Percentiles rank a stretch among this genome's conserved stretches.
Conservation (phyloP, 2,329 filamentous ascomycete species). For the Pseudogymnoascus sp. region DNA sequence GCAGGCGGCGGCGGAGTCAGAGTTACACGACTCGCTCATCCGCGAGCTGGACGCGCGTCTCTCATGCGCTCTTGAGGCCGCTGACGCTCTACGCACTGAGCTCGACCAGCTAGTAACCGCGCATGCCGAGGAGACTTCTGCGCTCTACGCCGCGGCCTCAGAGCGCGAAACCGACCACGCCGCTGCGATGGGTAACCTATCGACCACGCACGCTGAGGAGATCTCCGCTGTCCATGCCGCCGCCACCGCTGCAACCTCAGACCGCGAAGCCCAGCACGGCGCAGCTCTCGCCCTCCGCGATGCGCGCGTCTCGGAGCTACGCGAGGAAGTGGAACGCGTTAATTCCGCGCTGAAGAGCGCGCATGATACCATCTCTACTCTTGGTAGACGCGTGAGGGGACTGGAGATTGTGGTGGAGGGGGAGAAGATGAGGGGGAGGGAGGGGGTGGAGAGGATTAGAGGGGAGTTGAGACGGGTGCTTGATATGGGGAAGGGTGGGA, state of each 20-base stretch:
- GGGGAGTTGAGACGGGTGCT: constrained; percentile 44
- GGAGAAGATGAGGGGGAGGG: constrained; percentile 39
- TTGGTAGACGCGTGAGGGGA: constrained; percentile 40
- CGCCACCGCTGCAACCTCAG: neutral
- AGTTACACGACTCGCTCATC: constrained; percentile 32
- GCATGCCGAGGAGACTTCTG: constrained; percentile 18
- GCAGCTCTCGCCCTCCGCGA: constrained; percentile 43
- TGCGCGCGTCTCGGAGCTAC: constrained; percentile 40
- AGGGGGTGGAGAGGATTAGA: no score
- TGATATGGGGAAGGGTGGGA: constrained; percentile 34
- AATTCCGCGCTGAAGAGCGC: constrained; percentile 38
- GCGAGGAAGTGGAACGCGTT: constrained; percentile 40
- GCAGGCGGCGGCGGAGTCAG: constrained; percentile 20
- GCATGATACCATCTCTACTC: constrained; percentile 36
- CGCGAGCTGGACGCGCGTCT: constrained; percentile 39
- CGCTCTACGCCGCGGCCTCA: constrained; percentile 7
- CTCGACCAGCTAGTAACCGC: constrained; percentile 25
- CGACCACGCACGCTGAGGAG: no score
- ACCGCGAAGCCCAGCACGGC: constrained; percentile 30
- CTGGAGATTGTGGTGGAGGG: constrained; percentile 38
- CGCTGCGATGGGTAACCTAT: no score
- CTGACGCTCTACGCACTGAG: constrained; percentile 31
- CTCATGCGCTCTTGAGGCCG: constrained; percentile 32
- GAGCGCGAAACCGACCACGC: constrained; percentile 20
- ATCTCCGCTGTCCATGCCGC: constrained; percentile 11